Evolutionary conservation across 305 asterid species (phyloP).

Genomic region (Fraxinus baroniana): DNA sequence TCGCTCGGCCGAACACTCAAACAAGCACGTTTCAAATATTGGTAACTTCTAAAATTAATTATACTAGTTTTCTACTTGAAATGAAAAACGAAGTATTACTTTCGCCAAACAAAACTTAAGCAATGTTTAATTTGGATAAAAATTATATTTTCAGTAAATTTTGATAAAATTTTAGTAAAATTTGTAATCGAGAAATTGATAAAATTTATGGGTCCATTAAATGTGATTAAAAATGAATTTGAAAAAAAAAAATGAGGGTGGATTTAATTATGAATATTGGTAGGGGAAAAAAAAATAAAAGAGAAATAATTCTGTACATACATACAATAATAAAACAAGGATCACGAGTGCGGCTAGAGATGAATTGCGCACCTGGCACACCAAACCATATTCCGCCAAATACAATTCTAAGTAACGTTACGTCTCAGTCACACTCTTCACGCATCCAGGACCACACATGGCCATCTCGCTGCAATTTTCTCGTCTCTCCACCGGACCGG

Average conservation of each 20-base stretch:
- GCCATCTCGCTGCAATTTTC: constrained; percentile 73
- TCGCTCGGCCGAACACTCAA: neutral
- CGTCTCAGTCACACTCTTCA: neutral
- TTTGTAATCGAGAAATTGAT: too few species aligned
- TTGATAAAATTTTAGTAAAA: too few species aligned
- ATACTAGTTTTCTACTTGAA: neutral
- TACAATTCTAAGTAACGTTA: too few species aligned
- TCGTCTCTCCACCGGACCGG: constrained; percentile 43
- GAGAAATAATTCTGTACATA: too few species aligned
- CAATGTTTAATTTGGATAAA: too few species aligned
- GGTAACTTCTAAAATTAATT: neutral
- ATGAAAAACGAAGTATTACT: too few species aligned
- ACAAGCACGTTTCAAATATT: neutral
- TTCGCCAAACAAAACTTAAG: neutral
- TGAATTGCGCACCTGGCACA: constrained; percentile 23
- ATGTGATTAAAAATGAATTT: too few species aligned
- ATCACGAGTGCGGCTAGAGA: constrained; percentile 25
- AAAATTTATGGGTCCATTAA: too few species aligned
- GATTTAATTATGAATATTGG: neutral
- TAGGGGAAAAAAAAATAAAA: neutral
- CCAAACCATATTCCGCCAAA: neutral
- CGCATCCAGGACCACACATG: constrained; percentile 35
- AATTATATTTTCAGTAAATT: too few species aligned
- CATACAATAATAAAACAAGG: neutral
- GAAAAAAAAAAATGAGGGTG: too few species aligned